Evolutionary conservation across 192 early-diverging fungal species (phyloP).

Genomic region (Pilaira anomala): DNA sequence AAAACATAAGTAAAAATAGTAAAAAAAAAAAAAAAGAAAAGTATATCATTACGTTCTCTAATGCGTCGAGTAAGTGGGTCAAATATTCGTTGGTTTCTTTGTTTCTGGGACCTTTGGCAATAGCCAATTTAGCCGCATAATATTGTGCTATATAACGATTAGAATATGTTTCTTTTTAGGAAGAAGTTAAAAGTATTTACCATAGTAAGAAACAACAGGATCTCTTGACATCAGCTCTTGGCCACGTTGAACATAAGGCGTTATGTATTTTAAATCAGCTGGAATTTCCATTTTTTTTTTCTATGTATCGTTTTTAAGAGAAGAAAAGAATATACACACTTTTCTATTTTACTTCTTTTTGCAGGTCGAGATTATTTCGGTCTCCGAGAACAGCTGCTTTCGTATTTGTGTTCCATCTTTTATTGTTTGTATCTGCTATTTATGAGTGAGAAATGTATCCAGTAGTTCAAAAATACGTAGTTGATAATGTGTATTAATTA

Average conservation of each 20-base stretch:
- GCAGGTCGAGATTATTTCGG: no score
- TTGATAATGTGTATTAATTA: no score
- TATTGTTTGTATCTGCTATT: no score
- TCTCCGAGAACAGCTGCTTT: no score
- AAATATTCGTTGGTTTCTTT: constrained; percentile 63
- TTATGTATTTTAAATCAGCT: constrained; percentile 63
- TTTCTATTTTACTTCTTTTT: no score
- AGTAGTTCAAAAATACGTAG: no score
- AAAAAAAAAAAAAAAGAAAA: not conserved
- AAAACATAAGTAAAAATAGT: not conserved
- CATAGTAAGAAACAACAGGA: constrained; percentile 91
- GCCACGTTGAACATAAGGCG: constrained; percentile 77
- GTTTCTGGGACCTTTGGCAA: constrained; percentile 53
- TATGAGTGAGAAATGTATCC: no score
- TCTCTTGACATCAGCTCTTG: constrained; percentile 77
- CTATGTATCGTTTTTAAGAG: no score
- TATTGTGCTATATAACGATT: constrained; percentile 55
- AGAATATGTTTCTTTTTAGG: not conserved
- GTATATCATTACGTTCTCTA: constrained; percentile 71
- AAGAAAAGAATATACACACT: no score
- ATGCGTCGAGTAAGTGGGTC: constrained; percentile 61
- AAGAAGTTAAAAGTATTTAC: constrained; percentile 48
- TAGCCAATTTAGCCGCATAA: constrained; percentile 82
- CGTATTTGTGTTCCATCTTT: no score
- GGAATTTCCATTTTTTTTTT: constrained; percentile 53